phyloP scores from a whole-genome alignment of 768 basidiomycete species.

The Russula griseocarnosa region DNA sequence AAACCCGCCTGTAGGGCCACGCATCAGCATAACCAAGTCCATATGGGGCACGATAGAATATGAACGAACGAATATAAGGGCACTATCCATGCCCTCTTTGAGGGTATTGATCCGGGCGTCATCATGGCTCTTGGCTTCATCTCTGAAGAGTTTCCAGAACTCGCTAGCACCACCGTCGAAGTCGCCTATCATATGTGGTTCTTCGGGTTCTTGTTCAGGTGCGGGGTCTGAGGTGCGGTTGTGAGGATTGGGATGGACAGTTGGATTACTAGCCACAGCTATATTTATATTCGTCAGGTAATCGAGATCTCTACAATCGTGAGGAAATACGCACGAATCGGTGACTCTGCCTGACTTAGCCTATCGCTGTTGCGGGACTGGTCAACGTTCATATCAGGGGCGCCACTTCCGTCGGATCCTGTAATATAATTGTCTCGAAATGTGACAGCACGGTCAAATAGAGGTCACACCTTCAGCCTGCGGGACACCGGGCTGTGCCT shows the following conservation, averaged over 20 bases:
- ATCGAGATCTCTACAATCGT: neutral
- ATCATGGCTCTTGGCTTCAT: neutral
- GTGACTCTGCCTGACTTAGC: neutral
- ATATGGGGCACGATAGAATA: neutral
- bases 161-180: neutral
- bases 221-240: no score
- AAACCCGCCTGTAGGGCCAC: neutral
- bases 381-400: no score
- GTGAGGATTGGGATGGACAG: no score
- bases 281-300: neutral
- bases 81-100: neutral
- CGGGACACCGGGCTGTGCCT: fast-evolving
- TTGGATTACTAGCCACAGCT: neutral
- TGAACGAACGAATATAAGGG: neutral
- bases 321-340: neutral
- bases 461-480: no score
- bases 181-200: neutral
- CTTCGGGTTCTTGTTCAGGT: no score
- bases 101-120: neutral
- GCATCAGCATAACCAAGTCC: neutral
- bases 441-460: no score
- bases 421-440: no score
- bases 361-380: no score
- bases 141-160: neutral
- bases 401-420: no score